Evolutionary conservation across 352 stramenopile species (phyloP), one percentile per base, ranked within the genome.

Genomic region (Peronospora destructor): DNA sequence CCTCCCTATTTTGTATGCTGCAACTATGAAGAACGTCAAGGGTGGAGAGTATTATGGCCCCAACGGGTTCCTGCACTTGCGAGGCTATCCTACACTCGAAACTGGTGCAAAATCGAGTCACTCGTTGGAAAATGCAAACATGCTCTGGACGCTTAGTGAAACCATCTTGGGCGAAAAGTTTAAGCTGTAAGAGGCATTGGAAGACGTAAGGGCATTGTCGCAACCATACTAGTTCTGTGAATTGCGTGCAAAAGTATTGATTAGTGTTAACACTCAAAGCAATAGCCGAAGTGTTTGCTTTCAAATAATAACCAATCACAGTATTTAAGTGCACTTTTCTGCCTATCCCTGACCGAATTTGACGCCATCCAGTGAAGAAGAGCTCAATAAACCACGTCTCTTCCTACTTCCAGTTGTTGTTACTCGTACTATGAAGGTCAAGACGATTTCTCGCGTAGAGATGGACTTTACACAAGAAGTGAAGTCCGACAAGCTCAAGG

Each of bases 381-480:
- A 58, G 48, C 44, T 58, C 44, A 42, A 57, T 49, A 43, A 54
- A 40, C 5, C 23, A 6, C 23, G 23, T 26, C 23, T 26, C 19
- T 21, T 21, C 19, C 19, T 21, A 21, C 19, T 21, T 21, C 19
- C 16, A 26, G 9, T 29, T 44, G n/a, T 25, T 45, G 12, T 30
- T 49, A 12, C 28, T 10, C 19, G 35, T 40, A 16, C 23, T 16
- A 99, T 99, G 96, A 99, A 99, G 82, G 94, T 99, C 49, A 99
- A 99, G 78, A 97, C 95, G 7, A 97, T 99, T 46, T 97, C 89
- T 50, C 87, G 97, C 47, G 84, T 95, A 30, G 81, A 97, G 68
- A 87, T 95, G 53, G 84, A 91, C 43, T 98, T 97, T 60, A 96
- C 94, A 53, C 83, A 95, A 58, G 91, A 99, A 61, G 93, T 91